Evolutionary conservation across 148 eudicot species (phyloP), one percentile per base, ranked within the genome.

Genomic region (Rhododendron ovatum): DNA sequence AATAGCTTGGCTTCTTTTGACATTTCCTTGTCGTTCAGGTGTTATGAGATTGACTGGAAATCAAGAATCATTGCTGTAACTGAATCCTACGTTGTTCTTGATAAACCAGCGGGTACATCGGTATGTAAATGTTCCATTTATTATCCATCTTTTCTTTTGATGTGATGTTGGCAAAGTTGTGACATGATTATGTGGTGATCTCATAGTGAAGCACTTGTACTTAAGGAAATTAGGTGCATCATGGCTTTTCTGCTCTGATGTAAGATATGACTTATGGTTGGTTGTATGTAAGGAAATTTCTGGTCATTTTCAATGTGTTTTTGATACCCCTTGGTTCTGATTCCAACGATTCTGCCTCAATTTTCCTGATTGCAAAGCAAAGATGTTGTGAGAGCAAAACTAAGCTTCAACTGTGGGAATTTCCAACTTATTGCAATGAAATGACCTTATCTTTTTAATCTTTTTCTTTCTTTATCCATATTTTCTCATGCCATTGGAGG

Each of bases 81-180:
- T 35, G 94, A 95, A 69, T 90, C 93, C 87, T 97, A 94, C 82
- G 98, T 97, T 84, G 95, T 97, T 86, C 91, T 97, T 80, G 96
- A 97, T 88, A 97, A 95, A 87, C 99, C 99, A 83, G 94, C 99
- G 65, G 99, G 99, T 84, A 97, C 98, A 87, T 94, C 99, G 69
- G 99, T 97, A 93, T 71, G 98, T 93, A 48, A 84, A 85, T 85
- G 75, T 61, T 51, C 63, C 76, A 71, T 59, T 10, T 5, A 37
- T 59, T n/a, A 22, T 41, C 43, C n/a, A 22, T 76, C 45, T 28
- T 30, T 71, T 76, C 20, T 83, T n/a, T 76, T 33, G 30, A 14
- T 15, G 37, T 83, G 80, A 10, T 20, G 28, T 20, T 18, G 74
- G 28, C 30, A 33, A 84, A 47, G 65, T 50, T 71, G 47, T 3